These are phyloP conservation scores for Malus fusca DNA, from an alignment of 306 rosid species.

Conservation along the genomic window DNA sequence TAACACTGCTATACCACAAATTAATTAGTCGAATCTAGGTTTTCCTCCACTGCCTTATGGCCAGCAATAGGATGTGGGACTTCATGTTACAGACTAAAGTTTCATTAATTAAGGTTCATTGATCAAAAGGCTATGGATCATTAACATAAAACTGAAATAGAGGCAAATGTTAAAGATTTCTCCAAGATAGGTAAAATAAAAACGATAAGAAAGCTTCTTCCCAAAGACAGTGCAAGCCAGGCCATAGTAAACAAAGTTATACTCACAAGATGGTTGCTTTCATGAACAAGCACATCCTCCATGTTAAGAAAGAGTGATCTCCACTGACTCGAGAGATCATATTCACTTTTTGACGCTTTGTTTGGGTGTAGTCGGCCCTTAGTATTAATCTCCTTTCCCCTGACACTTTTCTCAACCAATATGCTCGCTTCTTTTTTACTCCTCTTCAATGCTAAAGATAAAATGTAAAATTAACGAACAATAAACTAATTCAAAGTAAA, in stretches of 20 bases:
- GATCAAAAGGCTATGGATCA: background rate
- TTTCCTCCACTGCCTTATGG: background rate
- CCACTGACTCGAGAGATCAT: constrained; percentile 70
- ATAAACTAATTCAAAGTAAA: background rate
- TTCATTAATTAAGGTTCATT: background rate
- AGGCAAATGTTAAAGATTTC: background rate
- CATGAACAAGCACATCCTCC: constrained; percentile 57
- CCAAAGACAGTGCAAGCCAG: background rate
- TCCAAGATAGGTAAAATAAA: background rate
- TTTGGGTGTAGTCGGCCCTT: constrained; percentile 23
- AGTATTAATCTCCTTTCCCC: constrained; percentile 28
- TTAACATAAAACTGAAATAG: background rate
- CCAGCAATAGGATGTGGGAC: background rate
- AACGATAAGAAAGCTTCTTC: background rate
- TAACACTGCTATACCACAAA: background rate
- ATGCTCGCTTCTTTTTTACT: constrained; percentile 70
- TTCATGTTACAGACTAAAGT: background rate
- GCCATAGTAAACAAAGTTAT: background rate
- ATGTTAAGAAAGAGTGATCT: constrained; percentile 66
- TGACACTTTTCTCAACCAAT: constrained; percentile 54
- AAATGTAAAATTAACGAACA: background rate
- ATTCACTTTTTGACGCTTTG: constrained; percentile 44
- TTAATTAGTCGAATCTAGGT: background rate
- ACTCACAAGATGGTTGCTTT: constrained; percentile 72
- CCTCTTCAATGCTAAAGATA: constrained; percentile 54